A percentile compares a stretch with the other conserved stretches of the same genome.
These are phyloP conservation scores for Neoboletus magnificus DNA, from an alignment of 768 basidiomycete genomes.

Conservation along the genomic window DNA sequence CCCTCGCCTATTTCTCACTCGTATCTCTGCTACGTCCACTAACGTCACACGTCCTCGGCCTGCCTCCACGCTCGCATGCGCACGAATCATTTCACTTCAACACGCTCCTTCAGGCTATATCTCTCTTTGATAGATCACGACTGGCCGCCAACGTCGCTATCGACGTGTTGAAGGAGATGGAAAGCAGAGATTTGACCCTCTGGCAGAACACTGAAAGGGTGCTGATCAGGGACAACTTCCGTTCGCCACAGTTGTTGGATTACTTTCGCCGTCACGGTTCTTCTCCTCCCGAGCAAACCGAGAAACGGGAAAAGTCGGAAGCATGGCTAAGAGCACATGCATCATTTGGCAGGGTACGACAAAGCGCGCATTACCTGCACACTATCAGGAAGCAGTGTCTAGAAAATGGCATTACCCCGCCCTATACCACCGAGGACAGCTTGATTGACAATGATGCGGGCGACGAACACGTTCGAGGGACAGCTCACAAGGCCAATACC, in stretches of 20 bases:
- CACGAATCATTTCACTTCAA: constrained; percentile 43
- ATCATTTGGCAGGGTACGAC: constrained; percentile 31
- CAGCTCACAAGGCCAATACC: constrained; percentile 40
- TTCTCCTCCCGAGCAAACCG: not conserved
- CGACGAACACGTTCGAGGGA: constrained; percentile 12
- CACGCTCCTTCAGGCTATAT: constrained; percentile 49
- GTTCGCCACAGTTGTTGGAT: constrained; percentile 49
- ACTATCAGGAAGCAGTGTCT: constrained; percentile 35
- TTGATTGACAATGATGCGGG: not conserved
- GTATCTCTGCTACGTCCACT: constrained; percentile 44
- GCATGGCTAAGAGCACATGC: constrained; percentile 23
- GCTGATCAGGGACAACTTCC: constrained; percentile 48
- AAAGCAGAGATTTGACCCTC: constrained; percentile 41
- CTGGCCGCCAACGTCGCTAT: constrained; percentile 41
- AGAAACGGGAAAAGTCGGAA: constrained; percentile 7
- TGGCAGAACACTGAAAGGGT: constrained; percentile 40
- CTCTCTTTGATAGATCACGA: constrained; percentile 40
- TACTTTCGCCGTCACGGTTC: constrained; percentile 33
- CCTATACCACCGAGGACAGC: constrained; percentile 16
- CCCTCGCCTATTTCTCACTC: constrained; percentile 51
- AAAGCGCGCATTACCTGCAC: constrained; percentile 39
- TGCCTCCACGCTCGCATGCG: constrained; percentile 16
- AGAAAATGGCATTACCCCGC: constrained; percentile 15
- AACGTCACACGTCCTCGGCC: constrained; percentile 40
- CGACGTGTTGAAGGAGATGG: constrained; percentile 46